These are phyloP conservation scores for Cyclaneusma minus DNA, from an alignment of 2,329 filamentous ascomycete species.

Conservation along the genomic window DNA sequence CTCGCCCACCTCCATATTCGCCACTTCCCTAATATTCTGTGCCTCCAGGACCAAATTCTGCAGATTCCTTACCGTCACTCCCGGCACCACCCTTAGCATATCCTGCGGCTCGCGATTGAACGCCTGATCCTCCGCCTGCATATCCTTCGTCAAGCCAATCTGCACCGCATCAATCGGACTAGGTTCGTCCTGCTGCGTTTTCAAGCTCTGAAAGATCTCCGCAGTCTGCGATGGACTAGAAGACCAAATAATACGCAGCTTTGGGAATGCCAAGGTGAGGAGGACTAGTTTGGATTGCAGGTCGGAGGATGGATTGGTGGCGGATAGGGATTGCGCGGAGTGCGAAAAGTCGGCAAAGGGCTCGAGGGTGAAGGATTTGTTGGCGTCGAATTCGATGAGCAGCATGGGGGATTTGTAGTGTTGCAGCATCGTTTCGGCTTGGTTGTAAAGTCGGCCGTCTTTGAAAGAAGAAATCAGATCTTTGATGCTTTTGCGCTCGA, in stretches of 20 bases:
- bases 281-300: slow-evolving; percentile 86
- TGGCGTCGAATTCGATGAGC: slow-evolving; percentile 93
- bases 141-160: slow-evolving; percentile 55
- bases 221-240: slow-evolving; percentile 89
- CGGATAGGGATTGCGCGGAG: slow-evolving; percentile 46
- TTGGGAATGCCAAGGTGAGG: slow-evolving; percentile 81
- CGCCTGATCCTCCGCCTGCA: slow-evolving; percentile 47
- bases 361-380: slow-evolving; percentile 92
- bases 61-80: slow-evolving; percentile 67
- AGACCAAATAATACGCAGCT: slow-evolving; percentile 85
- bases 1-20: slow-evolving; percentile 67
- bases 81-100: slow-evolving; percentile 75
- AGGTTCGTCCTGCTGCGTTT: slow-evolving; percentile 77
- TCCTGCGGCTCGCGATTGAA: slow-evolving; percentile 83
- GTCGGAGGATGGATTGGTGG: slow-evolving; percentile 49
- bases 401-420: slow-evolving; percentile 85
- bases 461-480: slow-evolving; percentile 86
- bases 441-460: slow-evolving; percentile 80
- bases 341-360: slow-evolving; percentile 53
- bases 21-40: slow-evolving; percentile 65
- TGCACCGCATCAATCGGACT: slow-evolving; percentile 79
- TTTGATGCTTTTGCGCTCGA: slow-evolving; percentile 86
- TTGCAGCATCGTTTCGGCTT: slow-evolving; percentile 86
- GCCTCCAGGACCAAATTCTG: slow-evolving; percentile 56
- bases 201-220: slow-evolving; percentile 89